Base-by-base conservation (phyloP, 257 asterid species). In the Rubia yunnanensis region DNA sequence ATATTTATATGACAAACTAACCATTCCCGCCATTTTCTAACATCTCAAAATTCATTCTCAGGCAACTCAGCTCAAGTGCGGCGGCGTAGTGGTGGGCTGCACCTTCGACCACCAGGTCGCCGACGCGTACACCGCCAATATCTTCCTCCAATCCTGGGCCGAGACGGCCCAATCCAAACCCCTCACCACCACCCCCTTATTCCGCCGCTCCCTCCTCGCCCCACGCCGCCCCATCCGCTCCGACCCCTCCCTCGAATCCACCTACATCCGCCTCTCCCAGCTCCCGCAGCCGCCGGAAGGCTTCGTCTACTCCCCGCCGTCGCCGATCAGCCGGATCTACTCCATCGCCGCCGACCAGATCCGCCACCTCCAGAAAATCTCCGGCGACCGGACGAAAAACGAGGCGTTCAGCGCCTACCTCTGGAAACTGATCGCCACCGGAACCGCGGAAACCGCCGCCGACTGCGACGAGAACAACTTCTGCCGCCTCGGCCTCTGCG, bases 111-210 rank as follows among this genome's bases (percentile, higher is more conserved):
- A 90, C 72, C 88, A 82, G 74, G 85, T 85, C 17, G 86, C 86
- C 3, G 95, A 90, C 69, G 97, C 92, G 57, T 80, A 87, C 79
- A 84, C 96, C 34, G 83, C 86, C 79, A 81, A 87, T 73, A 82
- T 88, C 86, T 88, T 90, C 55, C 75, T 87, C 32, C 69, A 80
- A 10, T 81, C 95, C 17, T 88, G 88, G 95, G 83, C 87, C 6
- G 86, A 88, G 69, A 65, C 61, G 71, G 86, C 95, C 15, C 81
- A 65, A 11, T 72, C 76, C 9, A 66, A 77, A 44, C 81, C 79
- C 0, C 63, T 70, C 0, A 69, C 90, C 17, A 76, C 34, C 7
- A 52, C 65, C 3, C 92, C 97, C 11, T 87, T 81, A 20, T 88
- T 82, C 58, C 84, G 85, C 59, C 88, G 96, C 13, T 84, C 91